Base-by-base conservation (phyloP, 1,284 basidiomycete species). In the Apiotrichum gracile region DNA sequence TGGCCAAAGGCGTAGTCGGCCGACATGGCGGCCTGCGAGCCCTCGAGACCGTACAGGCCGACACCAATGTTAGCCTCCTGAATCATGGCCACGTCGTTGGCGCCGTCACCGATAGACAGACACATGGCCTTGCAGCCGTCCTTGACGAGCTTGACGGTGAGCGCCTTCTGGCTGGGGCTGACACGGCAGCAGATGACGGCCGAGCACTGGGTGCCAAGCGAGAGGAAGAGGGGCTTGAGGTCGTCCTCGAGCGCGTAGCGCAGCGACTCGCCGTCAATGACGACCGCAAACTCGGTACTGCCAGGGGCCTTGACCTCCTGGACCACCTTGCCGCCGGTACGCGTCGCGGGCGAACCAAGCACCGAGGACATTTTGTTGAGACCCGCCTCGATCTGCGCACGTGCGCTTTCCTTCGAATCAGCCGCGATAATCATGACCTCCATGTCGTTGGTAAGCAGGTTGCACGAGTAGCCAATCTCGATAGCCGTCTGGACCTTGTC, bases 401-500 rank as follows among this genome's bases (percentile, higher is more conserved):
- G 83, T 1, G 92, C 83, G 12, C 84, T 83, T 49, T 87, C 85
- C 34, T 81, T 77, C 0, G 83, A 82, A 60, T 91, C 88, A 0
- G 93, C 88, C 0, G 90, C 91, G 34, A 97, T 80, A 67, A 97
- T 97, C 91, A 97, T 97, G 58, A 97, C 79, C 61, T 97, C 92
- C 77, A 78, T 94, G 57, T 87, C 84, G 68, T 81, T 85, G 75
- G 92, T 93, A 58, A 96, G 81, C 14, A 96, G 77, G 70, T 94
- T 94, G 76, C 92, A 96, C 64, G 86, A 85, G 80, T 91, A 92
- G 27, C 86, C 86, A 56, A 97, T 97, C 72, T 97, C 93, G 68
- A 97, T 97, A 19, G 93, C 93, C 4, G 93, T 97, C 75, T 97
- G 93, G 1, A 97, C 81, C 76, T 97, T 97, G 78, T 97, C 93